phyloP scores from a whole-genome alignment of 192 early-diverging fungal species.

The Gryganskiella cystojenkinii region DNA sequence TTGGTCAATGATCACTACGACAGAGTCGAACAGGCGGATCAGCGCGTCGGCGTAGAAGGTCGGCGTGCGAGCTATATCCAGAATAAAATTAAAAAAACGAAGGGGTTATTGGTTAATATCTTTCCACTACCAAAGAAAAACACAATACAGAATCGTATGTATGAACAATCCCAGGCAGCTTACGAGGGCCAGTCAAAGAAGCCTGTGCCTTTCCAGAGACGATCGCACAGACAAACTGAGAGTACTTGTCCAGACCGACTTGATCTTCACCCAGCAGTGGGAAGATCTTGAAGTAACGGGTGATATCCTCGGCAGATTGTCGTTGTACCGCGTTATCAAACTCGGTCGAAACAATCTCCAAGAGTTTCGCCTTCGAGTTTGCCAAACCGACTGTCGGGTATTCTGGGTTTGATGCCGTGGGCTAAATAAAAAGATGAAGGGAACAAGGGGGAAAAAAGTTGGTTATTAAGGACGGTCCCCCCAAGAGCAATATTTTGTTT shows the following conservation, averaged over 20 bases:
- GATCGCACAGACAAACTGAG: conserved; percentile 83
- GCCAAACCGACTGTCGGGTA: conserved; percentile 65
- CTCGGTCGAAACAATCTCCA: conserved; percentile 75
- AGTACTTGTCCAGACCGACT: conserved; percentile 91
- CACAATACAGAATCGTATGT: not conserved
- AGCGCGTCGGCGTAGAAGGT: conserved; percentile 82
- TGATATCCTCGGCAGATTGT: conserved; percentile 79
- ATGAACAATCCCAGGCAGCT: conserved; percentile 3
- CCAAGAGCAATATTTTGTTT: not conserved
- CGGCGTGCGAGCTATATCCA: conserved; percentile 51
- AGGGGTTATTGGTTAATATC: conserved; percentile 1
- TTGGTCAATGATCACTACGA: conserved; percentile 88
- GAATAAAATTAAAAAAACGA: conserved; percentile 3
- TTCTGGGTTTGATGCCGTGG: conserved; percentile 65
- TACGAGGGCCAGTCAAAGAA: conserved; percentile 61
- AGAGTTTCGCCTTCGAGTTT: conserved; percentile 70
- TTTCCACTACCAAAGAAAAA: not conserved
- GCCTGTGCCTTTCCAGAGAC: conserved; percentile 82
- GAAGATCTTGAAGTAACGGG: conserved; percentile 91
- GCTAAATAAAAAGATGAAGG: conserved; percentile 16
- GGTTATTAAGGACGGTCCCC: conserved; percentile 6
- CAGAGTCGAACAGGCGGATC: conserved; percentile 90
- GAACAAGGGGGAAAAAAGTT: no score
- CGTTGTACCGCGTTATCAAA: conserved; percentile 84
- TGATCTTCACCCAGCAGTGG: conserved; percentile 84